A percentile compares a stretch with the other conserved stretches of the same genome.
These are phyloP conservation scores for Leucaena leucocephala DNA, from an alignment of 306 rosid genomes.

Conservation along the genomic window DNA sequence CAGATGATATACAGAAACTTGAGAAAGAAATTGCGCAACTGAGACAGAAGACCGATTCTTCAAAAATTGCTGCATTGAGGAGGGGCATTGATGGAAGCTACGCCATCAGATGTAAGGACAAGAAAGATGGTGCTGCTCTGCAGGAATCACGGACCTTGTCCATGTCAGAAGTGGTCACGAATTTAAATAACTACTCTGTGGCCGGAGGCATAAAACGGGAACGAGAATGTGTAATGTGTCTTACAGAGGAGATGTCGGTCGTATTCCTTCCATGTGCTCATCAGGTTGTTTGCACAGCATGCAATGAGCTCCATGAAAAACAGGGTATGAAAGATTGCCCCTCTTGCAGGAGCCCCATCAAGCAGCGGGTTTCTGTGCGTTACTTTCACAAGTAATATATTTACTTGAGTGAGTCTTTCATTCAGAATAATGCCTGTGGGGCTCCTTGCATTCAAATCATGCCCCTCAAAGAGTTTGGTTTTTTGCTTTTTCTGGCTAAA, in stretches of 20 bases:
- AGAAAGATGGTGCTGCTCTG: conserved; percentile 37
- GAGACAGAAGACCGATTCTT: conserved; percentile 78
- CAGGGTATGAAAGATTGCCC: conserved; percentile 97
- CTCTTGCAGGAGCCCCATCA: conserved; percentile 89
- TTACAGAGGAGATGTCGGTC: conserved; percentile 92
- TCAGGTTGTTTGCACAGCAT: conserved; percentile 87
- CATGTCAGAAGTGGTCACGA: conserved; percentile 52
- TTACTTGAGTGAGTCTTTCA: conserved; percentile 46
- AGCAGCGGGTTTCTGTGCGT: conserved; percentile 78
- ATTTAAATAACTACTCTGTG: conserved; percentile 48
- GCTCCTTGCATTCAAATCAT: conserved; percentile 53
- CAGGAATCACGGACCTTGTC: conserved; percentile 42
- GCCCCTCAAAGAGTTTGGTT: conserved; percentile 40
- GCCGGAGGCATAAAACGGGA: conserved; percentile 79
- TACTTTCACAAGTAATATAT: conserved; percentile 55
- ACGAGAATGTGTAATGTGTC: conserved; percentile 96
- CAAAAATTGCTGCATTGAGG: conserved; percentile 84
- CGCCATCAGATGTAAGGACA: conserved; percentile 48
- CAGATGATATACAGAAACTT: conserved; percentile 72
- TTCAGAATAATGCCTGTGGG: conserved; percentile 62
- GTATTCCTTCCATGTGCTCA: conserved; percentile 95
- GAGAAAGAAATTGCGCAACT: conserved; percentile 77
- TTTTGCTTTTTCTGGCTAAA: not conserved
- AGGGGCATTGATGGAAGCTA: conserved; percentile 80
- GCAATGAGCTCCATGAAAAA: conserved; percentile 94